Conservation (phyloP, 2,329 filamentous ascomycete genomes). For the Fusarium sulawesiense region DNA sequence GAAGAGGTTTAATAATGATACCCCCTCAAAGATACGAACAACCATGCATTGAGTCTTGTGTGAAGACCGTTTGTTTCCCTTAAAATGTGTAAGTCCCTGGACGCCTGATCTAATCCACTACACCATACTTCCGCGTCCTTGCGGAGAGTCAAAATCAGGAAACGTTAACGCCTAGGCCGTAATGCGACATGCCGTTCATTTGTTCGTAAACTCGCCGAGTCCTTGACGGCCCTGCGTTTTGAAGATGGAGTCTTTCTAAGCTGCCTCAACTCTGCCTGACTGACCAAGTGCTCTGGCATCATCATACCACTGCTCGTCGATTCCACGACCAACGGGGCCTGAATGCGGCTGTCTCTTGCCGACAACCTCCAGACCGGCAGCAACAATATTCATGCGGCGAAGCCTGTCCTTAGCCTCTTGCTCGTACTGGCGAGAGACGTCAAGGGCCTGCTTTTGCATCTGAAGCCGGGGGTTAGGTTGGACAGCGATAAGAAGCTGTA, state of each 20-base stretch:
- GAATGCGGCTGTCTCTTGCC: slow-evolving; percentile 40
- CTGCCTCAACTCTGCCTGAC: slow-evolving; percentile 19
- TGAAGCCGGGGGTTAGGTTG: slow-evolving; percentile 72
- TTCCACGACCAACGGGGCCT: slow-evolving; percentile 6
- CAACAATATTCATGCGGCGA: slow-evolving; percentile 78
- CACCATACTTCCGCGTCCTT: slow-evolving; percentile 23
- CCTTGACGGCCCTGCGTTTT: neutral
- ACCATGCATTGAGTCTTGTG: neutral
- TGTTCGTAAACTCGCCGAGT: slow-evolving; percentile 5
- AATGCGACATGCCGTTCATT: slow-evolving; percentile 29
- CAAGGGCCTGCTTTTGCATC: slow-evolving; percentile 77
- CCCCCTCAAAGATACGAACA: slow-evolving; percentile 23
- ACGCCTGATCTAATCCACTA: slow-evolving; percentile 36
- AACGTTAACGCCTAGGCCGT: slow-evolving; percentile 42
- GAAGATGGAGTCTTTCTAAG: slow-evolving; percentile 1
- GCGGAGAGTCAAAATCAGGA: slow-evolving; percentile 40
- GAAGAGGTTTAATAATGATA: slow-evolving; percentile 37
- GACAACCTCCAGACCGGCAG: slow-evolving; percentile 77
- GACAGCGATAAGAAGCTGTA: slow-evolving; percentile 77
- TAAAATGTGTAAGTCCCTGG: slow-evolving; percentile 22
- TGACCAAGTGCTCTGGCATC: slow-evolving; percentile 36
- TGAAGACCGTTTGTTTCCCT: slow-evolving; percentile 3
- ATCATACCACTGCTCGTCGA: slow-evolving; percentile 53
- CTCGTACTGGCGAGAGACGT: slow-evolving; percentile 77
- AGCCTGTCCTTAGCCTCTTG: slow-evolving; percentile 80